These are phyloP conservation scores for Alternaria sp. DNA, from an alignment of 2,329 filamentous ascomycete species.

Conservation along the genomic window DNA sequence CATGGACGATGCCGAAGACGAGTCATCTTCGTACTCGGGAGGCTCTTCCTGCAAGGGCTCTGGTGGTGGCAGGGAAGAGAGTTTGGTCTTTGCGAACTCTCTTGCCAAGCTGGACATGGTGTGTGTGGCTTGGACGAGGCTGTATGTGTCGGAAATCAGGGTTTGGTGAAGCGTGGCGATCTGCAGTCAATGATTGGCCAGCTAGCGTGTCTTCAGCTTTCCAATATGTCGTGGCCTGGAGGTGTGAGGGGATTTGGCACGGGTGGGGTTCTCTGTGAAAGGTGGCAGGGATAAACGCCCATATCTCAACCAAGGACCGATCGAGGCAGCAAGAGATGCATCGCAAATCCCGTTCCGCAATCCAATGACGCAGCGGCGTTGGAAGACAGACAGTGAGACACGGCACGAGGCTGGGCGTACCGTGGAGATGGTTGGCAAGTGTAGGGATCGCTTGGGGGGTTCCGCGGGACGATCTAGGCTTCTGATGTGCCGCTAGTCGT, in stretches of 20 bases:
- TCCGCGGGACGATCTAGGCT: slow-evolving; percentile 19
- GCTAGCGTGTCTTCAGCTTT: slow-evolving; percentile 13
- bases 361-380: slow-evolving; percentile 12
- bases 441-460: slow-evolving; percentile 6
- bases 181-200: slow-evolving; percentile 20
- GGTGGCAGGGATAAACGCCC: slow-evolving; percentile 23
- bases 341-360: slow-evolving; percentile 5
- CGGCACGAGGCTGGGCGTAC: slow-evolving; percentile 11
- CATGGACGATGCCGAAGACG: slow-evolving; percentile 74
- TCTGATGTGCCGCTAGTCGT: slow-evolving; percentile 23
- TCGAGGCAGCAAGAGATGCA: slow-evolving; percentile 6
- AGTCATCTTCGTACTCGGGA: slow-evolving; percentile 59
- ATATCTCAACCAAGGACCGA: slow-evolving; percentile 18
- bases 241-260: slow-evolving; percentile 13
- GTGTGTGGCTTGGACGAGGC: slow-evolving; percentile 10
- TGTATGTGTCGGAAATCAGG: slow-evolving; percentile 13
- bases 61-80: slow-evolving; percentile 67
- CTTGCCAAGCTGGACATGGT: slow-evolving; percentile 83
- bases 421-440: slow-evolving; percentile 12
- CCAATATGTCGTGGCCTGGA: slow-evolving; percentile 15
- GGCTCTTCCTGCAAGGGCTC: slow-evolving; percentile 60
- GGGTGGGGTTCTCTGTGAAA: slow-evolving; percentile 17
- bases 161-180: slow-evolving; percentile 12
- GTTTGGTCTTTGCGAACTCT: slow-evolving; percentile 78
- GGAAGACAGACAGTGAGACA: slow-evolving; percentile 1